phyloP scores from a whole-genome alignment of 2,329 filamentous ascomycete genomes.

The Fonsecaea pedrosoi region DNA sequence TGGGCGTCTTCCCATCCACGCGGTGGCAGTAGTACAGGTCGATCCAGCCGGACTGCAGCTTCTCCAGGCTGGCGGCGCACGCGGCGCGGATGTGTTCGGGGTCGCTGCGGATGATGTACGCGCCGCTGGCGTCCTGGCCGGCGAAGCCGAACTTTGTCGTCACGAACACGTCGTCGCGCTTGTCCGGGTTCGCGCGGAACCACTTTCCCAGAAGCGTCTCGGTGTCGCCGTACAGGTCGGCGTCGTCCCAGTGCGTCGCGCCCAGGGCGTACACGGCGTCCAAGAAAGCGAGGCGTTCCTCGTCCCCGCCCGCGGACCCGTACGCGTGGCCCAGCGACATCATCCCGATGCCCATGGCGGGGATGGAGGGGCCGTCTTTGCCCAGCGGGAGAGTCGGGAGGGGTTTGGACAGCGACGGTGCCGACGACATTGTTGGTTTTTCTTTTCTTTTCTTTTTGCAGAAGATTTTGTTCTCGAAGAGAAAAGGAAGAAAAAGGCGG shows the following conservation, averaged over 20 bases:
- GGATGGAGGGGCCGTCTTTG: slow-evolving; percentile 41
- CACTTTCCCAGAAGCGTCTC: slow-evolving; percentile 44
- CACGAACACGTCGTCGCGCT: slow-evolving; percentile 35
- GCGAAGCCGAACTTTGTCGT: slow-evolving; percentile 32
- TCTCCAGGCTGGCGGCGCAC: slow-evolving; percentile 46
- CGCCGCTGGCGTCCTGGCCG: slow-evolving; percentile 1
- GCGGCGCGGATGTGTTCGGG: slow-evolving; percentile 47
- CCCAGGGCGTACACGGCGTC: slow-evolving; percentile 39
- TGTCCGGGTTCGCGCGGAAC: slow-evolving; percentile 31
- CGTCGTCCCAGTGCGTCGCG: slow-evolving; percentile 41
- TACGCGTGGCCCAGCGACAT: slow-evolving; percentile 49
- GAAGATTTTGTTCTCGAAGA: too few relatives aligned
- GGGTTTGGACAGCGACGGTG: slow-evolving; percentile 12
- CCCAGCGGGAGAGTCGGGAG: slow-evolving; percentile 42
- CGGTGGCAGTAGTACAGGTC: slow-evolving; percentile 55
- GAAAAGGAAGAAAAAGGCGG: too few relatives aligned
- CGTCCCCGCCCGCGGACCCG: slow-evolving; percentile 52
- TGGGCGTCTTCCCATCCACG: slow-evolving; percentile 51
- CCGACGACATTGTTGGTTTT: too few relatives aligned
- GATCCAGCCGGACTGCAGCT: slow-evolving; percentile 48
- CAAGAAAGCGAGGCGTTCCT: slow-evolving; percentile 53
- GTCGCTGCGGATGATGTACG: slow-evolving; percentile 44
- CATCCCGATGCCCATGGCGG: slow-evolving; percentile 41
- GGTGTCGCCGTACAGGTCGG: slow-evolving; percentile 44
- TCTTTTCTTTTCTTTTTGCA: too few relatives aligned